phyloP scores from a whole-genome alignment of 345 rosid species.

The Hibiscus trionum region DNA sequence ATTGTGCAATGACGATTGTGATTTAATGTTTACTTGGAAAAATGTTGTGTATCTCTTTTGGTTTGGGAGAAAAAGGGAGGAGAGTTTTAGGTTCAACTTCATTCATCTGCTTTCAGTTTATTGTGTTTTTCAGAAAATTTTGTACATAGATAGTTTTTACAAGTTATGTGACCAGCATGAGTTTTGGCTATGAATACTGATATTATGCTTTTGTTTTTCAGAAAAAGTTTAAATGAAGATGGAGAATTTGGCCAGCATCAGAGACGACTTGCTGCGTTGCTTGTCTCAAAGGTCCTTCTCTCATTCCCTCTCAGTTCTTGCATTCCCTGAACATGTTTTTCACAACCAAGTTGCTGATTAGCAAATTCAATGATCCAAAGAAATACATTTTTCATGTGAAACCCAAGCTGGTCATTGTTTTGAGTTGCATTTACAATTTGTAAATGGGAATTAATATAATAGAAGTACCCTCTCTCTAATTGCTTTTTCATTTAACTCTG shows the following conservation, averaged over 20 bases:
- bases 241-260: constrained; percentile 38
- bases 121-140: too few species aligned
- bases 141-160: neutral
- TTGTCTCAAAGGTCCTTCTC: constrained; percentile 71
- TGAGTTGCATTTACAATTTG: neutral
- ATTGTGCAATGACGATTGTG: neutral
- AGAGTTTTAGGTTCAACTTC: neutral
- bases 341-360: neutral
- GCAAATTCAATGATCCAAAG: neutral
- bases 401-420: neutral
- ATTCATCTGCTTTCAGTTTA: too few species aligned
- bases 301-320: neutral
- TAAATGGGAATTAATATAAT: neutral
- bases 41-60: neutral
- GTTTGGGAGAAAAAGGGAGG: neutral
- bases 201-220: constrained; percentile 11
- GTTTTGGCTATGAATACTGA: neutral
- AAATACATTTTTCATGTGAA: neutral
- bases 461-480: neutral
- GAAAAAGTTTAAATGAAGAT: neutral
- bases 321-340: neutral
- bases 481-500: neutral
- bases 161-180: neutral
- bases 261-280: constrained; percentile 84
- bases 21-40: neutral